Base-by-base conservation (phyloP, 352 stramenopile genomes). In the Globisporangium paddicum region DNA sequence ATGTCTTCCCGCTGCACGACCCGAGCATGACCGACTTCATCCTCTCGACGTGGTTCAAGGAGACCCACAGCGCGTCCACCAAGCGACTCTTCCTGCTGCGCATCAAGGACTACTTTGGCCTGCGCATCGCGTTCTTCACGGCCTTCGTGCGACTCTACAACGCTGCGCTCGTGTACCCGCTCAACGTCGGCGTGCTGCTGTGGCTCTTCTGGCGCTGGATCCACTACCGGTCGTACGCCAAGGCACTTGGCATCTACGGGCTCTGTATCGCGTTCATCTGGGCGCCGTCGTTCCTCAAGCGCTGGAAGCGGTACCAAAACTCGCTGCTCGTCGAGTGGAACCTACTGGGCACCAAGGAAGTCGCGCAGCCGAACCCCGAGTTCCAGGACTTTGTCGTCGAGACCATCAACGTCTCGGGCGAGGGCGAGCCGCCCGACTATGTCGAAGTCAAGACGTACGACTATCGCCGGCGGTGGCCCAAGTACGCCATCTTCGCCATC, bases 251-350 rank as follows among this genome's bases (percentile, higher is more conserved):
- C 9, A 53, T 85, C 51, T 85, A 83, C 56, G 77, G 74, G 0
- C 61, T 87, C 18, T 66, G 60, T 13, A 57, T 87, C 38, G 74
- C 72, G 21, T 82, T 81, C 44, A 38, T 84, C 16, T 85, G 77
- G 74, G 74, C 77, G 21, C 77, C 77, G 52, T 69, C 67, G 5
- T 79, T 87, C 59, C 52, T 87, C 62, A 85, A 81, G 62, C 73
- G 74, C 49, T 87, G 77, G 77, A 55, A 67, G 23, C 74, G 77
- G 21, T 83, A 87, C 66, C 72, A 85, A 53, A 82, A 83, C 62
- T 82, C 74, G 56, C 69, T 87, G 23, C 74, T 83, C 9, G 72
- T 85, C 48, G 74, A 82, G 61, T 87, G 74, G 77, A 82, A 85
- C 58, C 59, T 87, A 37, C 64, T 87, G 16, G 73, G 76, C 30